Evolutionary conservation across 495 filamentous ascomycete genomes (phyloP), one percentile per base, ranked within the genome.

Genomic region (Trichodelitschia bisporula): DNA sequence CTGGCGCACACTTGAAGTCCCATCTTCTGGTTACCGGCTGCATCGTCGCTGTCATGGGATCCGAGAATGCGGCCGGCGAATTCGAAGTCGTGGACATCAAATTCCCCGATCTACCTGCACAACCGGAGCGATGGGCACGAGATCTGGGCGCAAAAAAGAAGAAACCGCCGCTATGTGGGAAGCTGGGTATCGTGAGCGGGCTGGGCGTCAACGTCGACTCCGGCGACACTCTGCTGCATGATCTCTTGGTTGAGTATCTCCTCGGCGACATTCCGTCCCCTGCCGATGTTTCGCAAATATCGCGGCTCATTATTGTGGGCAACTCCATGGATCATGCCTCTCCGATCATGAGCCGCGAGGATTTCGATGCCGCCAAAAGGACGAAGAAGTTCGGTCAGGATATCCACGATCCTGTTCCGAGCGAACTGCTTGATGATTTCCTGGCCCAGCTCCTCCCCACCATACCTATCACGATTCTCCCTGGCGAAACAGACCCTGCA

Each of bases 381-480:
- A 49, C 47, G 16, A 90, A 84, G 45, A 92, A 86, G 38, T 95
- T 95, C 52, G 84, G 89, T 30, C 95, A 95, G 54, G 86, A 95
- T 48, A 50, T 75, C 1, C 95, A 91, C 55, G 86, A 95, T 47
- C 58, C 83, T 8, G 50, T 70, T 0, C 89, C 86, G 2, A 78
- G 78, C 4, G 68, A 68, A 21, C 72, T 70, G 29, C 59, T 99
- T 19, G 86, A 99, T 50, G 55, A 62, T 14, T 84, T 92, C 53
- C 60, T 99, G 4, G 58, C 72, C 1, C 58, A 68, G 18, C 57
- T 99, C 16, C 60, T 95, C 5, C 51, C 51, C 12, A 36, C 39
- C 10, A 28, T 55, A 11, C 51, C 51, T 11, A 42, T 55, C 10
- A 79, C 84, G 3, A 37, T 55, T 2, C 35, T 55, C 18, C 51